phyloP scores from a whole-genome alignment of 331 rosid species.

The Phaseolus coccineus region DNA sequence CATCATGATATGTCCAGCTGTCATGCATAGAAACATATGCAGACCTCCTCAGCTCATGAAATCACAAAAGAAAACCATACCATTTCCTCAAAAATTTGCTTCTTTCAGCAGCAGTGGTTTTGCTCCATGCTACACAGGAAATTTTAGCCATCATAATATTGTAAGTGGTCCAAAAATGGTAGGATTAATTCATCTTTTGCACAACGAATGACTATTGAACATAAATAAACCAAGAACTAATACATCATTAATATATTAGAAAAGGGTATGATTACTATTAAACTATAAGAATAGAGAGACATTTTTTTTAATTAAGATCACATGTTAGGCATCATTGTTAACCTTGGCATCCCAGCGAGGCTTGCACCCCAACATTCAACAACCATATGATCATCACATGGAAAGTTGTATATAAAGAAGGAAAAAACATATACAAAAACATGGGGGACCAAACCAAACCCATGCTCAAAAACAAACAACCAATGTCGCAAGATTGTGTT shows the following conservation, averaged over 20 bases:
- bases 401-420: no score
- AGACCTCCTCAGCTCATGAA: constrained; percentile 29
- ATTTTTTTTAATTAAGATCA: no score
- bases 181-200: constrained; percentile 13
- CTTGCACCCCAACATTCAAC: no score
- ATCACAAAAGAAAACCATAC: constrained; percentile 54
- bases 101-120: constrained; percentile 83
- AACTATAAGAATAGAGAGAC: no score
- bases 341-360: no score
- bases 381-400: no score
- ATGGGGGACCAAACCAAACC: no score
- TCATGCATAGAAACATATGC: constrained; percentile 17
- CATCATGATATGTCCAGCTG: constrained; percentile 19
- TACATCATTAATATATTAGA: constrained; percentile 32
- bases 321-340: no score
- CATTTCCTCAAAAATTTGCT: constrained; percentile 85
- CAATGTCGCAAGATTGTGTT: no score
- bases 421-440: no score
- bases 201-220: constrained; percentile 2
- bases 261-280: neutral
- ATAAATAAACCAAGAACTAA: constrained; percentile 4
- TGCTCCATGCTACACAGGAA: constrained; percentile 87
- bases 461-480: no score
- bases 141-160: constrained; percentile 28
- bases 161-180: constrained; percentile 31